Percentiles rank a stretch among this genome's conserved stretches.
phyloP scores from a whole-genome alignment of 352 stramenopile genomes.

The Globisporangium cederbergense region DNA sequence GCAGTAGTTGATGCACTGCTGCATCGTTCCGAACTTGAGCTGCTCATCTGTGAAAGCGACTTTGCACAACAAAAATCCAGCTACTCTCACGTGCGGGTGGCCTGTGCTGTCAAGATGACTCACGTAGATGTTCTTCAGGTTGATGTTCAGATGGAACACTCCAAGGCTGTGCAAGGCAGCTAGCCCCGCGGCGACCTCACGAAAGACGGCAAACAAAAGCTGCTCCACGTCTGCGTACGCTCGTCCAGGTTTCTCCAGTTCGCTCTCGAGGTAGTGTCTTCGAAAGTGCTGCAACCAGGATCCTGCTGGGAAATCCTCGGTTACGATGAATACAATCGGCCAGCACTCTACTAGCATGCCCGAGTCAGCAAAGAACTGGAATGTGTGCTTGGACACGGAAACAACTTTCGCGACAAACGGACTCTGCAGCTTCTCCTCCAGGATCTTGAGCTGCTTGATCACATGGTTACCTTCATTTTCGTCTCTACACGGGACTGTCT shows the following conservation, averaged over 20 bases:
- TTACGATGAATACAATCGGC: conserved; percentile 49
- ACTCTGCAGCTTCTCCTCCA: conserved; percentile 37
- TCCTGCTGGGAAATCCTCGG: conserved; percentile 37
- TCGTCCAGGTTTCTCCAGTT: neutral
- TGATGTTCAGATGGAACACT: conserved; percentile 55
- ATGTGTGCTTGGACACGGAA: conserved; percentile 42
- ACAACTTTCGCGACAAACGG: conserved; percentile 34
- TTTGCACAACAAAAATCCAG: conserved; percentile 43
- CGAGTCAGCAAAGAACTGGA: conserved; percentile 59
- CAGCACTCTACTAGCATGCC: conserved; percentile 61
- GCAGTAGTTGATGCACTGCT: conserved; percentile 32
- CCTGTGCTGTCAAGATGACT: neutral
- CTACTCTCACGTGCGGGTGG: conserved; percentile 28
- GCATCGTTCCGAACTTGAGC: conserved; percentile 29
- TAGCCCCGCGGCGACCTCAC: conserved; percentile 45
- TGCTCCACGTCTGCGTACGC: conserved; percentile 28
- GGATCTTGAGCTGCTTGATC: conserved; percentile 28
- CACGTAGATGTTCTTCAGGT: conserved; percentile 47
- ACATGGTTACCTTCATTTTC: conserved; percentile 35
- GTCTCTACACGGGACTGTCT: conserved; percentile 42
- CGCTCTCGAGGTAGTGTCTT: conserved; percentile 9
- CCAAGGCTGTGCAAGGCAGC: conserved; percentile 53
- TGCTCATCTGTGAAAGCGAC: conserved; percentile 29
- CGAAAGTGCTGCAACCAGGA: conserved; percentile 38
- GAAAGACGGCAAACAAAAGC: conserved; percentile 33